Base-by-base conservation (phyloP, 108 stramenopile species). In the Pseudonitzschia multistriata region DNA sequence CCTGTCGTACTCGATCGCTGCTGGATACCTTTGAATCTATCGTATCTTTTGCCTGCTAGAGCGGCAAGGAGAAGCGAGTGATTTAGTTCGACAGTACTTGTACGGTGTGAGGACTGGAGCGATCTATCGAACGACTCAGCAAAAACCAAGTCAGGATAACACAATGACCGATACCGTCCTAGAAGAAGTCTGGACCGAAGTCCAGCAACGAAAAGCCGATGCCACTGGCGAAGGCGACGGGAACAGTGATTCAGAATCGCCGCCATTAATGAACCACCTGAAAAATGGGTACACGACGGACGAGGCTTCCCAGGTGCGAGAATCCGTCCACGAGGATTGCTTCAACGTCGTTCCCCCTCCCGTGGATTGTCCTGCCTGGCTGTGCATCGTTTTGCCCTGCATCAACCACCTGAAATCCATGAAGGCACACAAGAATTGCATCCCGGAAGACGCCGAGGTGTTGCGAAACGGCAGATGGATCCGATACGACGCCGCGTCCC, bases 371-470 rank as follows among this genome's bases (percentile, higher is more conserved):
- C 93, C 93, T 0, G 81, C 83, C 29, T 92, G 90, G 91, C 73
- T 87, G 4, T 95, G 93, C 66, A 78, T 80, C 63, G 72, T 95
- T 29, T 53, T 95, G 21, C 93, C 93, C 5, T 95, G 93, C 73
- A 92, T 95, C 56, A 88, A 88, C 34, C 78, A 82, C 61, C 69
- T 90, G 47, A 86, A 86, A 5, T 84, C 84, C 31, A 92, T 92
- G 86, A 90, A 90, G 73, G 74, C 81, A 59, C 91, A 89, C 67
- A 74, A 78, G 22, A 39, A 68, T 22, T 76, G 92, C 19, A 74
- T 85, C 64, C 90, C 93, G 13, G 91, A 91, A 29, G 93, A 95
- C 72, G 93, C 93, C 24, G 91, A 95, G 54, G 84, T 95, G 0
- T 30, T 86, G 52, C 71, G 90, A 54, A 86, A 90, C 70, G 77